These are phyloP conservation scores for Bimuria novae-zelandiae DNA, from an alignment of 2,329 filamentous ascomycete genomes.

Conservation along the genomic window DNA sequence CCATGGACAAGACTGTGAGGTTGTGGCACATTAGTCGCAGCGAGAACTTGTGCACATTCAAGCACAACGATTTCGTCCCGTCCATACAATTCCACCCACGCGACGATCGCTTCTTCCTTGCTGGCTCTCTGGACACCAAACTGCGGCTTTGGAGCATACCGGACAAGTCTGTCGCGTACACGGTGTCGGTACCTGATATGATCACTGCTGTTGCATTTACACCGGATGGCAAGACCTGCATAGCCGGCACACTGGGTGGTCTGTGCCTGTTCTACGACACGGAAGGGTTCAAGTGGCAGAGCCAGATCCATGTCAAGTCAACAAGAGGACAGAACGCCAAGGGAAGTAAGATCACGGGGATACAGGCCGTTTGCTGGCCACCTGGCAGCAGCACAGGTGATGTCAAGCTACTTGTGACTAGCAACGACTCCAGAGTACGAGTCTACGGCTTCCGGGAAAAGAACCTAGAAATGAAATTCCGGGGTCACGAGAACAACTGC, in stretches of 20 bases:
- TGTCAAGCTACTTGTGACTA: constrained; percentile 85
- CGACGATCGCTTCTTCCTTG: constrained; percentile 95
- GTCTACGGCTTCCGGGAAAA: constrained; percentile 89
- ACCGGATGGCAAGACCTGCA: constrained; percentile 85
- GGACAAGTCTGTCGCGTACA: constrained; percentile 89
- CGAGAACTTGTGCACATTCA: constrained; percentile 91
- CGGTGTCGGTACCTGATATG: constrained; percentile 77
- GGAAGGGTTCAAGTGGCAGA: constrained; percentile 80
- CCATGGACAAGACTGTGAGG: constrained; percentile 96
- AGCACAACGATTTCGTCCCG: constrained; percentile 93
- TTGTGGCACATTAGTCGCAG: constrained; percentile 86
- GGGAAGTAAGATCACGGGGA: constrained; percentile 96
- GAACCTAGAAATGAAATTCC: constrained; percentile 83
- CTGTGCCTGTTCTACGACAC: constrained; percentile 91
- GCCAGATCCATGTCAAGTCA: constrained; percentile 91
- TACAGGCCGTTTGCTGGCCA: constrained; percentile 72
- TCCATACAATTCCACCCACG: constrained; percentile 92
- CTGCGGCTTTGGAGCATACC: constrained; percentile 95
- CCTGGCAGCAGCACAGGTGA: constrained; percentile 64
- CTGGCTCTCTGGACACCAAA: constrained; percentile 87
- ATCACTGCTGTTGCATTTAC: constrained; percentile 94
- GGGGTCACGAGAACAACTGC: constrained; percentile 85
- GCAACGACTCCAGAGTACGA: constrained; percentile 90
- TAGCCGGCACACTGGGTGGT: constrained; percentile 85
- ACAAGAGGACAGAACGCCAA: constrained; percentile 91